These are phyloP conservation scores for Chaetomiaceae sp. DNA, from an alignment of 2,329 filamentous ascomycete genomes.

Conservation along the genomic window DNA sequence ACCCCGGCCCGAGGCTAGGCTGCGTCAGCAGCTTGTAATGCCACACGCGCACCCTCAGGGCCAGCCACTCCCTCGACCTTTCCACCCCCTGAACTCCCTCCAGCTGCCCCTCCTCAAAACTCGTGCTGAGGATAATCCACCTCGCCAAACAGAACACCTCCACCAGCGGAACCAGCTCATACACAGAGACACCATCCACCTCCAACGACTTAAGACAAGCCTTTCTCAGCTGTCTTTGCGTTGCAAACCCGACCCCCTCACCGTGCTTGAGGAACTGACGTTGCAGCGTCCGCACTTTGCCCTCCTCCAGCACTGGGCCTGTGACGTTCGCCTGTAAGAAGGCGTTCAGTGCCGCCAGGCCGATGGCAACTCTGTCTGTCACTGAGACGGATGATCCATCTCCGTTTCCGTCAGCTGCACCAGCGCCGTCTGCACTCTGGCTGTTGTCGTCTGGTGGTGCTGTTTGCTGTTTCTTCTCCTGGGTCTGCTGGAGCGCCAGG, in stretches of 20 bases:
- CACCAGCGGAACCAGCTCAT: conserved; percentile 75
- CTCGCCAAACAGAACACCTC: conserved; percentile 77
- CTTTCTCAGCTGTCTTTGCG: conserved; percentile 39
- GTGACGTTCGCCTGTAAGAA: conserved; percentile 88
- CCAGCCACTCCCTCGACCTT: conserved; percentile 53
- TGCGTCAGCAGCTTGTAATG: conserved; percentile 58
- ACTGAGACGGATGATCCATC: not conserved
- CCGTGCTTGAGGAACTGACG: conserved; percentile 30
- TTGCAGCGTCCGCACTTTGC: conserved; percentile 28
- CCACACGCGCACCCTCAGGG: conserved; percentile 69
- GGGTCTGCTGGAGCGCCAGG: not conserved
- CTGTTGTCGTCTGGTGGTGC: not conserved
- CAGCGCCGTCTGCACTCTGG: not conserved
- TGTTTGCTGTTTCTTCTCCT: not conserved
- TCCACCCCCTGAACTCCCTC: conserved; percentile 36
- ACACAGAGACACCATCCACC: conserved; percentile 81
- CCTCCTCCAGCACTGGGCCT: conserved; percentile 64
- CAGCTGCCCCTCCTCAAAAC: conserved; percentile 11
- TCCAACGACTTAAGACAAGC: conserved; percentile 66
- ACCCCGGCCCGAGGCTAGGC: conserved; percentile 50
- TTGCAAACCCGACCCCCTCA: not conserved
- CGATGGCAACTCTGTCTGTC: conserved; percentile 44
- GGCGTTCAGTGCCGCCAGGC: conserved; percentile 65
- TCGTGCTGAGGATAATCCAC: conserved; percentile 37
- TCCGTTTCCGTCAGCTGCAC: not conserved